Evolutionary conservation across 257 asterid genomes (phyloP).

Genomic region (Solanum pimpinellifolium): DNA sequence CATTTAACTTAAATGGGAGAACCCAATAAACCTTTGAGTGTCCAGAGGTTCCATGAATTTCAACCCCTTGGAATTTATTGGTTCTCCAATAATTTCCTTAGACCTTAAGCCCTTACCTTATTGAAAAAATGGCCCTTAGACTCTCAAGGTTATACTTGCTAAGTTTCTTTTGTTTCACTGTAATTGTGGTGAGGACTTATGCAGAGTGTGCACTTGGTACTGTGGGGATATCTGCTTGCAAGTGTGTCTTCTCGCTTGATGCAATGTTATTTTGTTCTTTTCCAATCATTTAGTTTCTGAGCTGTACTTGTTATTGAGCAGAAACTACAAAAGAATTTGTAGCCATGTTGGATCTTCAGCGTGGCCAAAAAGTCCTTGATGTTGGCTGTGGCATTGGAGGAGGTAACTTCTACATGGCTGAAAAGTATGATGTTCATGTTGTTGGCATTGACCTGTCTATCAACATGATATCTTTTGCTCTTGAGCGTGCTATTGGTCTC

Average conservation of each 20-base stretch:
- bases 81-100: not conserved
- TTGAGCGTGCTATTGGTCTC: slow-evolving; percentile 87
- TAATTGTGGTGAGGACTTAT: not conserved
- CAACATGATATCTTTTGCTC: slow-evolving; percentile 93
- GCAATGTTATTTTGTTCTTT: not conserved
- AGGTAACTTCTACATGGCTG: slow-evolving; percentile 96
- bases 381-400: slow-evolving; percentile 99
- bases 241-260: not conserved
- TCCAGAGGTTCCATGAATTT: not conserved
- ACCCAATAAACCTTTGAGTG: not conserved
- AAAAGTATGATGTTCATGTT: slow-evolving; percentile 73
- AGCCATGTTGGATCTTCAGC: slow-evolving; percentile 59
- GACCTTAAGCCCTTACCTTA: not conserved
- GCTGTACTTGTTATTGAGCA: slow-evolving; percentile 21
- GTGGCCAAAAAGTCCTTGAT: slow-evolving; percentile 88
- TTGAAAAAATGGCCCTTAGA: not conserved
- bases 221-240: not conserved
- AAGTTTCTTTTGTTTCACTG: not conserved
- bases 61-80: not conserved
- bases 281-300: not conserved
- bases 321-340: slow-evolving; percentile 94
- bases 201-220: not conserved
- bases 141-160: not conserved
- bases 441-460: slow-evolving; percentile 88
- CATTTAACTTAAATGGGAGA: not conserved